phyloP scores from a whole-genome alignment of 2,329 filamentous ascomycete species.

The Orbilia blumenaviensis region DNA sequence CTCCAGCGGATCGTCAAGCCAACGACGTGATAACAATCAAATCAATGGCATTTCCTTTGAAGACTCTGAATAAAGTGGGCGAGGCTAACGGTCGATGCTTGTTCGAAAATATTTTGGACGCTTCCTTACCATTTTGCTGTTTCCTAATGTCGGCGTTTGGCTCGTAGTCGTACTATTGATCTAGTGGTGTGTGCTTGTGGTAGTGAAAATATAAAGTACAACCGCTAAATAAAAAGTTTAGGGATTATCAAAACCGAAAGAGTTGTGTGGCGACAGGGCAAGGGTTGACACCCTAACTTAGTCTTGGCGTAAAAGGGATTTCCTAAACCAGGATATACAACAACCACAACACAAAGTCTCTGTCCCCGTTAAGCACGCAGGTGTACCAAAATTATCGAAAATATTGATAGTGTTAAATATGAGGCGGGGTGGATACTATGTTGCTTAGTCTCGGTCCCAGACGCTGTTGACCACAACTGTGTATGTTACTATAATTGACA shows the following conservation, averaged over 20 bases:
- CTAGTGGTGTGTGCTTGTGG: neutral
- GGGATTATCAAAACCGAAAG: neutral
- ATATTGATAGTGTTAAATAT: no score
- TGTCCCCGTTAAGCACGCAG: no score
- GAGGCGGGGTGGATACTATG: no score
- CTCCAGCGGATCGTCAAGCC: neutral
- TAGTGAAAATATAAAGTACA: neutral
- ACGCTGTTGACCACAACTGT: no score
- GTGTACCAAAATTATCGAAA: no score
- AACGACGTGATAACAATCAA: neutral
- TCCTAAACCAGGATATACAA: neutral
- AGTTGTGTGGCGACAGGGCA: neutral
- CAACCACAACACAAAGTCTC: neutral
- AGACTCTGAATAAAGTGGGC: neutral
- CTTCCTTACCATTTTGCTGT: neutral
- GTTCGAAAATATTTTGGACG: neutral
- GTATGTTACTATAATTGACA: no score
- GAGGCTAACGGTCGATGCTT: neutral
- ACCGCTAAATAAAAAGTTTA: neutral
- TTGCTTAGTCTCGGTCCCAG: no score
- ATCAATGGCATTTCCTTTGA: neutral
- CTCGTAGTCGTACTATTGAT: neutral
- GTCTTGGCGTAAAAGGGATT: neutral
- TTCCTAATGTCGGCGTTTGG: neutral
- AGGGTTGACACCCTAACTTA: slow-evolving; percentile 11